Conservation (phyloP, 2,329 filamentous ascomycete genomes). For the Bipolaris bicolor region DNA sequence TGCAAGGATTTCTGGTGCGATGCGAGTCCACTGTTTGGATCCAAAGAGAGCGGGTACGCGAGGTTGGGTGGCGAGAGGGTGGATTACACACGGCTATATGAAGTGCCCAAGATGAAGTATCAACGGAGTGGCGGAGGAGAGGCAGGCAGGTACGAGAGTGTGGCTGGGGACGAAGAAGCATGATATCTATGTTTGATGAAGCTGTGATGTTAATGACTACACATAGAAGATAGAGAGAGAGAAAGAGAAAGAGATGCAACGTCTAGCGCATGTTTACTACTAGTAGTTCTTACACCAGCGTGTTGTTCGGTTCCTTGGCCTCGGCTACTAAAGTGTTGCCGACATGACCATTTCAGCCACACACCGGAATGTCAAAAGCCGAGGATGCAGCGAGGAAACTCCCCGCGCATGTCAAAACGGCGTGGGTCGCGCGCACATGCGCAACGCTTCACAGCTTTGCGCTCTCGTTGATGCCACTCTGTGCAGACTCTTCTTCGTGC, state of each 20-base stretch:
- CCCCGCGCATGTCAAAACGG: constrained; percentile 27
- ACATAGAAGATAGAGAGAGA: background rate
- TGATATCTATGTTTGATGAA: constrained; percentile 14
- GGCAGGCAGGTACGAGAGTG: constrained; percentile 65
- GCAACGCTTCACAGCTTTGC: constrained; percentile 9
- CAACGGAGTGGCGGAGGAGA: constrained; percentile 42
- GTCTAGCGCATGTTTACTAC: background rate
- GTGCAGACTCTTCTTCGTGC: constrained; percentile 4
- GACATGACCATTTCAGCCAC: constrained; percentile 5
- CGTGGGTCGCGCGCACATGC: constrained; percentile 23
- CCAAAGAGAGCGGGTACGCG: constrained; percentile 74
- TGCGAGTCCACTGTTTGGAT: constrained; percentile 78
- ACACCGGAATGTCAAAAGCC: background rate
- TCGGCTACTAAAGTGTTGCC: constrained; percentile 16
- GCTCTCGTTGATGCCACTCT: constrained; percentile 8
- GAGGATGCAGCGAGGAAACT: constrained; percentile 21
- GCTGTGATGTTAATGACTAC: constrained; percentile 11
- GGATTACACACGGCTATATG: constrained; percentile 90
- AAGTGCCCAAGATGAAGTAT: constrained; percentile 75
- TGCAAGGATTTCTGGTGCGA: constrained; percentile 98
- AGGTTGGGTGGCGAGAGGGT: constrained; percentile 78
- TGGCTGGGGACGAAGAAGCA: constrained; percentile 48
- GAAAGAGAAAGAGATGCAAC: background rate
- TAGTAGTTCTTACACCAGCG: too few species aligned
- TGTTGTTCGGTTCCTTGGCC: background rate